A percentile compares a stretch with the other conserved stretches of the same genome.
Evolutionary conservation across 2,329 filamentous ascomycete species (phyloP).

Genomic region (Phialocephala subalpina): DNA sequence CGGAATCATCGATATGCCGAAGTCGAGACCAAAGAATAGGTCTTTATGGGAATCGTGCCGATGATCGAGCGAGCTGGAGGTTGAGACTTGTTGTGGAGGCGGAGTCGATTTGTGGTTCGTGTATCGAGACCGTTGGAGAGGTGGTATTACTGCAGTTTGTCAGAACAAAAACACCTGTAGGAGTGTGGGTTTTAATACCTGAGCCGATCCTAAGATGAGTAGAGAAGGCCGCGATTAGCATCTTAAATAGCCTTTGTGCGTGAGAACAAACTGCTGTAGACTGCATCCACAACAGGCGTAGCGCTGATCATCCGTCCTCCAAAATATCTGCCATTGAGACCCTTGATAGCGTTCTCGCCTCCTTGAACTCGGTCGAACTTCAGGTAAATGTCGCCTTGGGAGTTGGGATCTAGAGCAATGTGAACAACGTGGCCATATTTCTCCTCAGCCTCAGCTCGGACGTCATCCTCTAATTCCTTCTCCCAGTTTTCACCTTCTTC

Average conservation of each 20-base stretch:
- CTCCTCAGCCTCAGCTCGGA: conserved; percentile 88
- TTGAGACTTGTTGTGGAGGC: not conserved
- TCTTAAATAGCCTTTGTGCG: conserved; percentile 81
- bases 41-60: not conserved
- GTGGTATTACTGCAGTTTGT: not conserved
- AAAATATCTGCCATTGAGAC: conserved; percentile 96
- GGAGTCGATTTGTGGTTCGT: not conserved
- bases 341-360: conserved; percentile 97
- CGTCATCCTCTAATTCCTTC: conserved; percentile 93
- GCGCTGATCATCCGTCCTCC: conserved; percentile 92
- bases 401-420: conserved; percentile 93
- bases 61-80: not conserved
- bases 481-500: conserved; percentile 89
- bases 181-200: conserved; percentile 29
- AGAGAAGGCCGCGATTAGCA: conserved; percentile 42
- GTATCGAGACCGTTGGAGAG: not conserved
- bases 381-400: conserved; percentile 94
- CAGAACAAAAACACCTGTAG: conserved; percentile 4
- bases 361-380: conserved; percentile 97
- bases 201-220: conserved; percentile 37
- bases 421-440: conserved; percentile 99
- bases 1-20: conserved; percentile 7
- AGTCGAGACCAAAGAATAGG: not conserved
- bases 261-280: conserved; percentile 97
- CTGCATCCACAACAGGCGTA: conserved; percentile 94